Conservation (phyloP, 768 basidiomycete species). For the Lactarius sp. region DNA sequence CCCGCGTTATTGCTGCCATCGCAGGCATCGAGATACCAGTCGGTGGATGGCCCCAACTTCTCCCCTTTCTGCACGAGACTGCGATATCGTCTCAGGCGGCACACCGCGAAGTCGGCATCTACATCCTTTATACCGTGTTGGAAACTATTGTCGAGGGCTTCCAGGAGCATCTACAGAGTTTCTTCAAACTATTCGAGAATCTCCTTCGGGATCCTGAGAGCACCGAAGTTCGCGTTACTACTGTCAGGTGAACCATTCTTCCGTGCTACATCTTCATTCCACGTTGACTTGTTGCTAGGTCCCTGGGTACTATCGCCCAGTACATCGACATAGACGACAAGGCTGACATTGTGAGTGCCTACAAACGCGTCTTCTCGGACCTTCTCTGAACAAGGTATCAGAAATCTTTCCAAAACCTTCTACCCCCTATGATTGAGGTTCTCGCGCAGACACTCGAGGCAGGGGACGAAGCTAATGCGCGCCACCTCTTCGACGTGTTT, state of each 20-base stretch:
- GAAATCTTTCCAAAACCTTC: conserved; percentile 83
- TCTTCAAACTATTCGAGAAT: conserved; percentile 75
- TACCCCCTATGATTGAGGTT: conserved; percentile 86
- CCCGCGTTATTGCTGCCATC: conserved; percentile 90
- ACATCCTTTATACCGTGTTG: conserved; percentile 84
- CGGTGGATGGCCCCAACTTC: conserved; percentile 78
- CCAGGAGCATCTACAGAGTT: conserved; percentile 62
- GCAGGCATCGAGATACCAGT: conserved; percentile 80
- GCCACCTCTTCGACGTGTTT: conserved; percentile 90
- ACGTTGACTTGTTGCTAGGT: conserved; percentile 37
- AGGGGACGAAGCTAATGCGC: conserved; percentile 74
- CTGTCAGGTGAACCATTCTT: conserved; percentile 55
- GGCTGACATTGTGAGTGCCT: conserved; percentile 64
- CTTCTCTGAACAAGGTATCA: conserved; percentile 30
- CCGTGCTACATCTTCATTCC: neutral
- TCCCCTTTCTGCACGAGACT: conserved; percentile 81
- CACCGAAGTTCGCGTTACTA: conserved; percentile 84
- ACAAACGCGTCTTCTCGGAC: neutral
- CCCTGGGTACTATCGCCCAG: conserved; percentile 89
- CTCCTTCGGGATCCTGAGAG: conserved; percentile 81
- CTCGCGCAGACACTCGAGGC: conserved; percentile 78
- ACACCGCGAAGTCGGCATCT: conserved; percentile 90
- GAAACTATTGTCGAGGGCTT: conserved; percentile 91
- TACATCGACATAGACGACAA: conserved; percentile 89
- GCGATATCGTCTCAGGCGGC: conserved; percentile 60